phyloP scores from a whole-genome alignment of 2,329 filamentous ascomycete genomes.

The Ceratocystis alfenasii region DNA sequence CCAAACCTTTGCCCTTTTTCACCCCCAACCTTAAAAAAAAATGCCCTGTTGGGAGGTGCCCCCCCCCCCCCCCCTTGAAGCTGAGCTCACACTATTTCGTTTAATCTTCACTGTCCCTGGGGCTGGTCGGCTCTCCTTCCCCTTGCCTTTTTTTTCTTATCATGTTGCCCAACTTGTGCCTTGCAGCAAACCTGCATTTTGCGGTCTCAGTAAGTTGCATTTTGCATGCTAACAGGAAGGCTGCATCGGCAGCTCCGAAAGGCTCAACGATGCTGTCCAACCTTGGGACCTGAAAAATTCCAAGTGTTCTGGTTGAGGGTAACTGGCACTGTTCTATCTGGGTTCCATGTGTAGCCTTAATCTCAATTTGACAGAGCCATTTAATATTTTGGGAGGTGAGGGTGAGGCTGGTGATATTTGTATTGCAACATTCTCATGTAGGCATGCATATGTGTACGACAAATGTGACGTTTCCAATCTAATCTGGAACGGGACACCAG shows the following conservation, averaged over 20 bases:
- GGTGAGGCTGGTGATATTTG: not conserved
- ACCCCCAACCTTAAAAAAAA: not conserved
- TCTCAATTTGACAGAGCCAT: not conserved
- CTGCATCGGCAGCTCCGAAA: slow-evolving; percentile 15
- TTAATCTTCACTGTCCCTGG: not conserved
- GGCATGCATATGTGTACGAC: slow-evolving; percentile 1
- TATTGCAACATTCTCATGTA: not conserved
- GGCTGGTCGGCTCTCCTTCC: too few relatives aligned
- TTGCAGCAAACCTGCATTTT: slow-evolving; percentile 6
- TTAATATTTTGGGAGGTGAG: too few relatives aligned
- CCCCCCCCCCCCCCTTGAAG: not conserved
- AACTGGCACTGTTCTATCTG: not conserved
- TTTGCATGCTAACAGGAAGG: not conserved
- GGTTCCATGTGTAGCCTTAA: not conserved
- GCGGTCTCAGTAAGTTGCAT: not conserved
- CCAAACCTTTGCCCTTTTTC: not conserved
- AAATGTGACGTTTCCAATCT: not conserved
- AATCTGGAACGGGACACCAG: slow-evolving; percentile 1
- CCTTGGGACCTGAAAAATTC: not conserved
- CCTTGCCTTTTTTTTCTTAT: too few relatives aligned
- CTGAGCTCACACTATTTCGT: not conserved
- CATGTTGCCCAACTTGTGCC: slow-evolving; percentile 10
- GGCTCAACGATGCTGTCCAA: not conserved
- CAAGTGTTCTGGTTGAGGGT: not conserved
- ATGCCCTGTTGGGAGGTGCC: too few relatives aligned